These are phyloP conservation scores for Xylaria digitata DNA, from an alignment of 2,329 filamentous ascomycete genomes.

Conservation along the genomic window DNA sequence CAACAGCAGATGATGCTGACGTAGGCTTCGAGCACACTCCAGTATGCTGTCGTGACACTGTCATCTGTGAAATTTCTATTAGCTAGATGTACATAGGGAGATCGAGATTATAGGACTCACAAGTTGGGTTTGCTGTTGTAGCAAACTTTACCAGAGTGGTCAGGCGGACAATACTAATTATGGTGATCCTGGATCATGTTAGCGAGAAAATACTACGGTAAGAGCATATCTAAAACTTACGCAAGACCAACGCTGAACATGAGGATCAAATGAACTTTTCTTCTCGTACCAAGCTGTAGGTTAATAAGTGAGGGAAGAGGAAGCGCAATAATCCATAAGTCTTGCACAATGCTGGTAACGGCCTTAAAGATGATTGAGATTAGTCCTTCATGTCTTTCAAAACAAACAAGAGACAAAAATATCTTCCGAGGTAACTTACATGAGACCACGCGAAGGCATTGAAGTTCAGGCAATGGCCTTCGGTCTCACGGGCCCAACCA, in stretches of 20 bases:
- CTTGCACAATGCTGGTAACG: conserved; percentile 27
- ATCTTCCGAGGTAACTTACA: conserved; percentile 18
- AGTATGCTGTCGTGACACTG: conserved; percentile 33
- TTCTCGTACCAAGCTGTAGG: conserved; percentile 25
- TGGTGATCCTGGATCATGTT: conserved; percentile 27
- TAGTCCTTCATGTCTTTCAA: conserved; percentile 11
- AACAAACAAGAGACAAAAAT: background rate
- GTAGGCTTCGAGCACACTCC: conserved; percentile 34
- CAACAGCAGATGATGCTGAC: conserved; percentile 36
- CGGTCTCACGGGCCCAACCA: conserved; percentile 22
- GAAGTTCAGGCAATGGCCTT: conserved; percentile 27
- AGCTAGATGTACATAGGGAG: background rate
- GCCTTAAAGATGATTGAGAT: conserved; percentile 21
- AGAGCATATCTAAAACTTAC: conserved; percentile 22
- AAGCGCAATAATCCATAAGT: conserved; percentile 29
- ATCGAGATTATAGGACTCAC: conserved; percentile 16
- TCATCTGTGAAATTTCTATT: conserved; percentile 25
- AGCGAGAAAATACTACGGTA: conserved; percentile 1
- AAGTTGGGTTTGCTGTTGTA: conserved; percentile 32
- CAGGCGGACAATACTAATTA: conserved; percentile 29
- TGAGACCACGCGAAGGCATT: conserved; percentile 32
- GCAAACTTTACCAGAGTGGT: conserved; percentile 29
- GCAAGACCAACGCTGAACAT: conserved; percentile 34
- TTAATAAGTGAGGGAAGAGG: conserved; percentile 29
- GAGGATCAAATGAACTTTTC: conserved; percentile 29